A percentile compares a stretch with the other conserved stretches of the same genome.
Evolutionary conservation across 2,329 filamentous ascomycete genomes (phyloP).

Genomic region (Claviceps fusiformis): DNA sequence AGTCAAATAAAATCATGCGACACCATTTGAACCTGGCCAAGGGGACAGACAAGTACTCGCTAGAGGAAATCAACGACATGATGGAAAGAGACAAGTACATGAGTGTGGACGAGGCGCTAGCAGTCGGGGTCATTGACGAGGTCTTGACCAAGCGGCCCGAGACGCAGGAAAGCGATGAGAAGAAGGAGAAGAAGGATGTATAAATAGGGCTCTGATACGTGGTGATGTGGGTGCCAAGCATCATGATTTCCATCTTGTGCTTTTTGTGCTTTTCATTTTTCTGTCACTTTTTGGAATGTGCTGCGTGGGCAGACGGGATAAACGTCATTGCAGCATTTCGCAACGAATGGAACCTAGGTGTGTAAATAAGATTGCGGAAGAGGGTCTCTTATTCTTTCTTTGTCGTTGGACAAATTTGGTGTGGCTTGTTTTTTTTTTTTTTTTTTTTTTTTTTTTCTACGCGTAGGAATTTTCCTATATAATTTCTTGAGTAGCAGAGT

Average conservation of each 20-base stretch:
- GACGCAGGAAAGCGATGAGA: slow-evolving; percentile 18
- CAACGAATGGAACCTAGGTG: not conserved
- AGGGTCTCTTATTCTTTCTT: no score
- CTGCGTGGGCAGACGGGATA: no score
- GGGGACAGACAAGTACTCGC: slow-evolving; percentile 58
- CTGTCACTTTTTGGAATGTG: not conserved
- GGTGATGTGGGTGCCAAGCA: not conserved
- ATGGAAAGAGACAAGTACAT: slow-evolving; percentile 98
- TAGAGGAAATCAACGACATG: slow-evolving; percentile 79
- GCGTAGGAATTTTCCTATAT: no score
- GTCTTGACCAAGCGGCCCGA: slow-evolving; percentile 56
- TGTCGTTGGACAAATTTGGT: no score
- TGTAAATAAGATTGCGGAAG: not conserved
- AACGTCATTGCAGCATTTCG: no score
- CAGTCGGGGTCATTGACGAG: slow-evolving; percentile 84
- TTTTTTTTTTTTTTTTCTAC: no score
- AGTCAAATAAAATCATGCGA: slow-evolving; percentile 83
- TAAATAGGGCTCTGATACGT: not conserved
- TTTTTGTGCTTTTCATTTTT: no score
- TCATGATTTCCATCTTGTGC: not conserved
- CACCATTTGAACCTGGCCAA: slow-evolving; percentile 69
- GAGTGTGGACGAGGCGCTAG: slow-evolving; percentile 74
- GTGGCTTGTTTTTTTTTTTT: not conserved
- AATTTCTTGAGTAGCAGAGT: no score
- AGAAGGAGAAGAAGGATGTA: slow-evolving; percentile 2